phyloP scores from a whole-genome alignment of 345 rosid species.

The Gossypium bickii region DNA sequence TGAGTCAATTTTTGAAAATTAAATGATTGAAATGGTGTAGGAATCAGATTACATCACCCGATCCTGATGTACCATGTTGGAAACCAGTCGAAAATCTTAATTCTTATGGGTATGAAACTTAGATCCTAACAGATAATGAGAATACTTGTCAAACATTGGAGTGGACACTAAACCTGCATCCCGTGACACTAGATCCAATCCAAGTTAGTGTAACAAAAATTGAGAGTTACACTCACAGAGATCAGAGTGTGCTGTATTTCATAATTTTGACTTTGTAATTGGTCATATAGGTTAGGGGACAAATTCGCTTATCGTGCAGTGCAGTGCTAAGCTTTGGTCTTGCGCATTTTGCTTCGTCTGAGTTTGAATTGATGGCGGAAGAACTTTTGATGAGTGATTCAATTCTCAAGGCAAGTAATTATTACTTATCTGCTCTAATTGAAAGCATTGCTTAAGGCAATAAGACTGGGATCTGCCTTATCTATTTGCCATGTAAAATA shows the following conservation, averaged over 20 bases:
- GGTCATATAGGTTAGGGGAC: conserved; percentile 52
- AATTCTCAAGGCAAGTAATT: conserved; percentile 48
- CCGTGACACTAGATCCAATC: neutral
- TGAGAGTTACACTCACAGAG: neutral
- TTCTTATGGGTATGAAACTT: neutral
- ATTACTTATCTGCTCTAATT: neutral
- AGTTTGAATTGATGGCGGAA: conserved; percentile 73
- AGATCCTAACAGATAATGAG: neutral
- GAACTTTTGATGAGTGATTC: conserved; percentile 74
- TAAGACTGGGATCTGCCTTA: neutral
- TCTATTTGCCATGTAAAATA: neutral
- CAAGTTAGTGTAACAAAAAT: conserved; percentile 4
- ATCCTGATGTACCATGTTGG: neutral
- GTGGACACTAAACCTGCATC: neutral
- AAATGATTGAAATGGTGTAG: neutral
- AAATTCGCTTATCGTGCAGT: conserved; percentile 42
- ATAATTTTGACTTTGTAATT: neutral
- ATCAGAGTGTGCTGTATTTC: neutral
- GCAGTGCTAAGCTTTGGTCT: conserved; percentile 64
- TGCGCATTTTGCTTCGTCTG: conserved; percentile 53
- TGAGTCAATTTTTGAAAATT: neutral
- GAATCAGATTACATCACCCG: neutral
- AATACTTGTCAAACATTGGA: neutral
- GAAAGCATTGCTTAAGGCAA: neutral
- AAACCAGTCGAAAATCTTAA: neutral